Evolutionary conservation across 345 rosid species (phyloP).

Genomic region (Arabidopsis arenosa): DNA sequence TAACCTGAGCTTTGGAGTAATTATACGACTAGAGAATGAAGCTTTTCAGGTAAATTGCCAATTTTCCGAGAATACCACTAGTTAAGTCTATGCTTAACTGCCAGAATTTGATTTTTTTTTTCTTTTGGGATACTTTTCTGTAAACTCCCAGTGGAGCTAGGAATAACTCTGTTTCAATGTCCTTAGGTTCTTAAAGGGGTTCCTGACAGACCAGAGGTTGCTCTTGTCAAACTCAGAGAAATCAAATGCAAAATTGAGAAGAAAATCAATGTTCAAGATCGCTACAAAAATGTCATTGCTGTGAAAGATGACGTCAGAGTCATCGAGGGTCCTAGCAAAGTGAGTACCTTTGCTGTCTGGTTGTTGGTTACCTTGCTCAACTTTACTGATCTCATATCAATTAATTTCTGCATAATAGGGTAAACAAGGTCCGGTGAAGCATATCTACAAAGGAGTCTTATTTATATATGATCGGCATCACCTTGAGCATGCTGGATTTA

Average conservation of each 20-base stretch:
- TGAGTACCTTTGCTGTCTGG: slow-evolving; percentile 49
- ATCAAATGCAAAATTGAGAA: slow-evolving; percentile 88
- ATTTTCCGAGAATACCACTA: slow-evolving; percentile 8
- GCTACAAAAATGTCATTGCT: slow-evolving; percentile 65
- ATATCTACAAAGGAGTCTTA: slow-evolving; percentile 74
- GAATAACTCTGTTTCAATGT: slow-evolving; percentile 29
- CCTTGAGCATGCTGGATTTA: slow-evolving; percentile 97
- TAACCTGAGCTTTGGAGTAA: slow-evolving; percentile 85
- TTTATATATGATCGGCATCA: slow-evolving; percentile 90
- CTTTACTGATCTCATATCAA: slow-evolving; percentile 13
- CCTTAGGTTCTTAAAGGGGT: slow-evolving; percentile 86
- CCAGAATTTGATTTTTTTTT: neutral
- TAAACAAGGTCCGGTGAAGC: slow-evolving; percentile 94
- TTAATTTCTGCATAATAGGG: slow-evolving; percentile 58
- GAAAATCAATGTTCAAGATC: slow-evolving; percentile 74
- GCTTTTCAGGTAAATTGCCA: slow-evolving; percentile 73
- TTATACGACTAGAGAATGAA: slow-evolving; percentile 96
- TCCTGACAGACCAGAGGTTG: slow-evolving; percentile 90
- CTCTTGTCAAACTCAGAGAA: slow-evolving; percentile 87
- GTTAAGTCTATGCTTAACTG: slow-evolving; percentile 15
- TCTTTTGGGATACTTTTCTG: neutral
- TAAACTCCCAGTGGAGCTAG: neutral
- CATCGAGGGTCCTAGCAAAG: slow-evolving; percentile 89
- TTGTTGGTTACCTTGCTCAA: slow-evolving; percentile 16
- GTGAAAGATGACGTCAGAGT: slow-evolving; percentile 85